Evolutionary conservation across 2,329 filamentous ascomycete species (phyloP), one percentile per base, ranked within the genome.

Genomic region (Ceratocystis eucalypticola): DNA sequence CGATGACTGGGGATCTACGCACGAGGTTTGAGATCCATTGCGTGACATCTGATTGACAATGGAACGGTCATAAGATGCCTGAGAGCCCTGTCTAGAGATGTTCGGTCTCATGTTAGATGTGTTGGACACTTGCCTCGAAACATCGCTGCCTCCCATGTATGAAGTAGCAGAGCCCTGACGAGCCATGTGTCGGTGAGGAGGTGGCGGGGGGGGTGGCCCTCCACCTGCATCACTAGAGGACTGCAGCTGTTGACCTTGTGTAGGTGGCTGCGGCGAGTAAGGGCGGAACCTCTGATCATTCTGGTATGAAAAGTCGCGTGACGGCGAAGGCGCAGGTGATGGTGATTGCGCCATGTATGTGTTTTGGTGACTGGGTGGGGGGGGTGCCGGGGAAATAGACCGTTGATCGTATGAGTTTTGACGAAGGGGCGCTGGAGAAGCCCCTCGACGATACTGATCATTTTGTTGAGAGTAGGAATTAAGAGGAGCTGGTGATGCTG

Each of bases 171-270:
- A 79, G 5, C 71, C 73, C 22, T 76, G 73, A 1, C 74, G 70
- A 4, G 70, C 71, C 22, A 78, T 81, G 75, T 91, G 90, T 6
- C 91, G 87, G 69, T 95, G 92, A 5, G 92, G 91, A 7, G 88
- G 88, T 0, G 92, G 91, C 1, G 91, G 91, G 6, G 91, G 91
- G 20, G 91, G 89, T 7, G 88, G 88, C 22, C 84, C 84, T 50
- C 82, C 81, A 46, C 77, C 76, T 57, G 79, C 74, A 22, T 76
- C 72, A 67, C 28, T 73, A 61, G 41, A 28, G 15, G 65, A 63
- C 63, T 65, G 66, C n/a, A 59, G 55, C 7, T 64, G 66, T 45
- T 67, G 68, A 30, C 59, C 62, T 22, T 65, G 67, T 6, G 48
- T 68, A 15, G 66, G 69, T 10, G 62, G 66, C 68, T 61, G 69